Evolutionary conservation across 1,284 basidiomycete genomes (phyloP), one percentile per base, ranked within the genome.

Genomic region (Laetiporus sulphureus): DNA sequence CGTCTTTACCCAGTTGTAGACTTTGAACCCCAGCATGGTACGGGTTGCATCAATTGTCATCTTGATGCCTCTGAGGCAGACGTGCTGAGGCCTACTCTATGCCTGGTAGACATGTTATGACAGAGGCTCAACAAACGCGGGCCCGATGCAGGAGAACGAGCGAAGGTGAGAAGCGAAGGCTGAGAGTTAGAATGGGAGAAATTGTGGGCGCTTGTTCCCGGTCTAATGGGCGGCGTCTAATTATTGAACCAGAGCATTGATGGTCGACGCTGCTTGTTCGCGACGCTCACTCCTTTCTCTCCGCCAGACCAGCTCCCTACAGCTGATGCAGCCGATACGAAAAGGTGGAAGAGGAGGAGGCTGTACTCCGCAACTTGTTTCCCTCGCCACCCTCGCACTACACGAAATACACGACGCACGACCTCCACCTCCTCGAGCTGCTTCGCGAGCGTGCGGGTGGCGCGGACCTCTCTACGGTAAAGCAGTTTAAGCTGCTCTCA

Each of bases 301-400:
- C n/a, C n/a, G n/a, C n/a, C n/a, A n/a, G n/a, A n/a, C n/a, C n/a
- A n/a, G n/a, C n/a, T n/a, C n/a, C n/a, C n/a, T n/a, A n/a, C n/a
- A n/a, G n/a, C n/a, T n/a, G n/a, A n/a, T n/a, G n/a, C 35, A 23
- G 22, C 33, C 13, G 33, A 23, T 25, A 16, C 25, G 31, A 42
- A 38, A 49, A 37, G 47, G 77, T 77, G 74, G 76, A 80, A 48
- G 80, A 84, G 45, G 73, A 85, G 51, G 82, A 84, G 44, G 71
- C 77, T 41, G 84, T 87, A 53, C 68, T 89, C 35, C 74, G 81
- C 51, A 88, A 86, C 60, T 85, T 85, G 3, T 89, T 88, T 56
- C 85, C 85, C 22, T 86, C 84, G 8, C 85, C 85, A 2, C 85
- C 85, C 0, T 86, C 84, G 12, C 80, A 84, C 56, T 85, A 87